A percentile compares a stretch with the other conserved stretches of the same genome.
phyloP scores from a whole-genome alignment of 768 basidiomycete species.

The Mycena rebaudengoi region DNA sequence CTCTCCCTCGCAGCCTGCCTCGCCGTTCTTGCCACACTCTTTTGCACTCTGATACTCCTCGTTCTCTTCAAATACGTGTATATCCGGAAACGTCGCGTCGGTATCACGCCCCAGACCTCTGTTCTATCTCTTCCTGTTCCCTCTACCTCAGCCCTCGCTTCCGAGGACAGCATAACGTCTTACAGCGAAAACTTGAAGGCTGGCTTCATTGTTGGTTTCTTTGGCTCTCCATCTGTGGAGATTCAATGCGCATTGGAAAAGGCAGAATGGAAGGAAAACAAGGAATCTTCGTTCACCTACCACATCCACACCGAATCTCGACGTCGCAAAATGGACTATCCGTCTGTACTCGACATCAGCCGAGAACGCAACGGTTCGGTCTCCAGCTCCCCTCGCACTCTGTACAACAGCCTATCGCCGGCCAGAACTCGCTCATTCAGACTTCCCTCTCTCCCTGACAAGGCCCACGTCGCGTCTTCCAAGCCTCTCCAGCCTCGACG shows the following conservation, averaged over 20 bases:
- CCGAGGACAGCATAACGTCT: conserved; percentile 20
- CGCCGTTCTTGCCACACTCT: conserved; percentile 34
- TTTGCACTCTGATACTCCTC: conserved; percentile 35
- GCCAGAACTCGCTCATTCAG: conserved; percentile 23
- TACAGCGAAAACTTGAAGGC: conserved; percentile 37
- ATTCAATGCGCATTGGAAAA: conserved; percentile 31
- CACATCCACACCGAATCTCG: conserved; percentile 29
- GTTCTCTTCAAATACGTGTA: conserved; percentile 38
- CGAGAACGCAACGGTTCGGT: conserved; percentile 13
- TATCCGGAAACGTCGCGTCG: conserved; percentile 34
- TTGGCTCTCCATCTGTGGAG: conserved; percentile 57
- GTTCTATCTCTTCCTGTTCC: conserved; percentile 12
- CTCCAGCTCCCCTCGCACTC: conserved; percentile 4
- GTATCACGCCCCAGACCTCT: conserved; percentile 10
- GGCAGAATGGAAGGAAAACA: conserved; percentile 25
- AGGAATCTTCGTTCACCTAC: conserved; percentile 30
- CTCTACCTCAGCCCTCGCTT: conserved; percentile 11
- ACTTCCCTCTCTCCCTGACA: conserved; percentile 29
- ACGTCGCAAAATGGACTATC: conserved; percentile 23
- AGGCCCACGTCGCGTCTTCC: conserved; percentile 21
- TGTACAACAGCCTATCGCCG: conserved; percentile 1
- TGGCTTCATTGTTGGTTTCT: conserved; percentile 53
- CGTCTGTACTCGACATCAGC: conserved; percentile 28
- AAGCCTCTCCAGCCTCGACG: conserved; percentile 27
- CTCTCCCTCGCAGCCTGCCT: conserved; percentile 33